phyloP scores from a whole-genome alignment of 2,329 filamentous ascomycete species.

The Sporothrix brunneoviolacea region DNA sequence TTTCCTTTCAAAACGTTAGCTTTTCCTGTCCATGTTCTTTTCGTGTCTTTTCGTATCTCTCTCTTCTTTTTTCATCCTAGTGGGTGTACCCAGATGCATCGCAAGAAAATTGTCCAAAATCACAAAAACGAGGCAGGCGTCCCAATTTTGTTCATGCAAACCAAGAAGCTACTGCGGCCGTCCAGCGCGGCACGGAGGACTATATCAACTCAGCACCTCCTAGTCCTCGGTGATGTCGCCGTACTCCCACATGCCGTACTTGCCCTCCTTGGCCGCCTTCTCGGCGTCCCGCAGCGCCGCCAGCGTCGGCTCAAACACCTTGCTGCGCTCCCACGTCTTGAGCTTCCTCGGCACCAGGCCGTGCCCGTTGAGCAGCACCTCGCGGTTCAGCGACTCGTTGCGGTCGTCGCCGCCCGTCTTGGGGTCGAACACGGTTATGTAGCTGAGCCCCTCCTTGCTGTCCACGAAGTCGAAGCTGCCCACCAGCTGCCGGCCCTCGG shows the following conservation, averaged over 20 bases:
- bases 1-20: not conserved
- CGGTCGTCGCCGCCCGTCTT: slow-evolving; percentile 52
- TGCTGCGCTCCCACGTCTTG: slow-evolving; percentile 78
- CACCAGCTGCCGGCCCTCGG: slow-evolving; percentile 70
- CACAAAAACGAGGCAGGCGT: not conserved
- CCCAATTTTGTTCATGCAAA: not conserved
- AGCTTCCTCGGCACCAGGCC: slow-evolving; percentile 90
- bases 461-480: slow-evolving; percentile 85
- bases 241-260: slow-evolving; percentile 95
- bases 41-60: too few relatives aligned
- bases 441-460: slow-evolving; percentile 69
- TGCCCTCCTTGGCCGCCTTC: slow-evolving; percentile 68
- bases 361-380: slow-evolving; percentile 74
- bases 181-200: too few relatives aligned
- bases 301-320: slow-evolving; percentile 62
- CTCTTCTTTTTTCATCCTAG: not conserved
- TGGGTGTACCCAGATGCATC: not conserved
- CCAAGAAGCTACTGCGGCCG: not conserved
- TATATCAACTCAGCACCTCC: not conserved
- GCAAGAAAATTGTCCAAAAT: not conserved
- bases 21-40: not conserved
- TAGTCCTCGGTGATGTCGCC: slow-evolving; percentile 91
- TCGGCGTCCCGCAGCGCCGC: slow-evolving; percentile 67
- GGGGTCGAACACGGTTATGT: slow-evolving; percentile 83
- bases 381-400: slow-evolving; percentile 81